Percentiles rank a stretch among this genome's conserved stretches.
These are phyloP conservation scores for Colletotrichum camelliae DNA, from an alignment of 2,329 filamentous ascomycete species.

Conservation along the genomic window DNA sequence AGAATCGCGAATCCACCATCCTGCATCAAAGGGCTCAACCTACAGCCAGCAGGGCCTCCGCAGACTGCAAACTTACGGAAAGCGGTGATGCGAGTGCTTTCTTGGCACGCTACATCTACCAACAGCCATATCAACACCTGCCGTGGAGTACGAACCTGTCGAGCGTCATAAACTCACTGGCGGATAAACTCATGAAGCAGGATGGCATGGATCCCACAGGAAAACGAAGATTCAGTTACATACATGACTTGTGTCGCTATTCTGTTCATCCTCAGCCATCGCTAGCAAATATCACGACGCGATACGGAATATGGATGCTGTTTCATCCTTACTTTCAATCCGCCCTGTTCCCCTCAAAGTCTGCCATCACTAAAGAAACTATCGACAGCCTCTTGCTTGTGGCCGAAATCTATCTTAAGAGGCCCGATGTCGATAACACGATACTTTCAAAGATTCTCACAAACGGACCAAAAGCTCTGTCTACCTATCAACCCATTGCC, in stretches of 20 bases:
- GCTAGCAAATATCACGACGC: background rate
- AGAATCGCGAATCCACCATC: background rate
- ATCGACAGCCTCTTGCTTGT: background rate
- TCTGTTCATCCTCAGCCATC: background rate
- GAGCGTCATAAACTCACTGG: background rate
- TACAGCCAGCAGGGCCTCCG: background rate
- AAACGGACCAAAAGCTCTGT: background rate
- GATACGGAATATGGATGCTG: background rate
- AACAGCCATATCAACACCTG: background rate
- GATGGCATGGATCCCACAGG: background rate
- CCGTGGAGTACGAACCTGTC: background rate
- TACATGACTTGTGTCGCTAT: background rate
- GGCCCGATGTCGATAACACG: background rate
- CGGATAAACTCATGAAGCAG: background rate
- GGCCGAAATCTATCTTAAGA: background rate
- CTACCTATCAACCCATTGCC: background rate
- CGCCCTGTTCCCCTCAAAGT: background rate
- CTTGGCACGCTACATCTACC: background rate
- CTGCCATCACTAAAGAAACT: background rate
- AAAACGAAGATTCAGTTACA: background rate
- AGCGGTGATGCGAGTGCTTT: background rate
- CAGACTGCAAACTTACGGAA: background rate
- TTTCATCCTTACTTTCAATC: background rate
- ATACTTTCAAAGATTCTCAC: background rate
- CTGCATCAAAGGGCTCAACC: background rate